Percentiles rank a stretch among this genome's conserved stretches.
phyloP scores from a whole-genome alignment of 2,329 filamentous ascomycete species.

The Cyphellophora europaea region DNA sequence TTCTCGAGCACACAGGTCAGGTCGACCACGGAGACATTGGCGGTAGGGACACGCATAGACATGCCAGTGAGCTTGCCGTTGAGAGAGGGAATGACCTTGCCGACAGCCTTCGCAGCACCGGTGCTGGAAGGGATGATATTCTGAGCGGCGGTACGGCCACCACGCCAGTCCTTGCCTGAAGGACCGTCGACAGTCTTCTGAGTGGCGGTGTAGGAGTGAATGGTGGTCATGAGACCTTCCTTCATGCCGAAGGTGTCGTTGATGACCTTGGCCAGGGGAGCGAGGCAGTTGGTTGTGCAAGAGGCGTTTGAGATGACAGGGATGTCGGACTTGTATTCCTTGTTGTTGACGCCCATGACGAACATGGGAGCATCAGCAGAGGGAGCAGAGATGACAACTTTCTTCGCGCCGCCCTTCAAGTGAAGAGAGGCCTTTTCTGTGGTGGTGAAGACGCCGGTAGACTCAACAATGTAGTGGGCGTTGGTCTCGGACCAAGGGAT shows the following conservation, averaged over 20 bases:
- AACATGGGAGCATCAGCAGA: constrained; percentile 90
- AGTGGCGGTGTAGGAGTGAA: constrained; percentile 99
- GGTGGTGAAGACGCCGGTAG: constrained; percentile 98
- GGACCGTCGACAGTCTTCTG: constrained; percentile 99
- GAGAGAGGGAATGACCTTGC: constrained; percentile 95
- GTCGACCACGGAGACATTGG: constrained; percentile 99
- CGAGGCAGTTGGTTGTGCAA: constrained; percentile 99
- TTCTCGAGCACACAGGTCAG: constrained; percentile 92
- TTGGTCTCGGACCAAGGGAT: constrained; percentile 87
- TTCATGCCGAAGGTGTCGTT: constrained; percentile 96
- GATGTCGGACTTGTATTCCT: constrained; percentile 81
- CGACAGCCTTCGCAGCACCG: constrained; percentile 98
- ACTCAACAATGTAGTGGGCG: constrained; percentile 93
- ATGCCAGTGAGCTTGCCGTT: constrained; percentile 99
- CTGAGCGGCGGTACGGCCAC: constrained; percentile 95
- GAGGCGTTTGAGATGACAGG: constrained; percentile 98
- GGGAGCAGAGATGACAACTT: constrained; percentile 64
- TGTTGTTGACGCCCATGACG: constrained; percentile 98
- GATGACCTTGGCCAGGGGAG: constrained; percentile 97
- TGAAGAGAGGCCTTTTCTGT: constrained; percentile 90
- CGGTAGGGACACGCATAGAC: constrained; percentile 97
- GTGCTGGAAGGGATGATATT: constrained; percentile 99
- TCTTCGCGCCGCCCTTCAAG: constrained; percentile 95
- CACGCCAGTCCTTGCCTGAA: constrained; percentile 98
- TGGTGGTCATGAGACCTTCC: constrained; percentile 99